Base-by-base conservation (phyloP, 768 basidiomycete species). In the Lactarius tabidus region DNA sequence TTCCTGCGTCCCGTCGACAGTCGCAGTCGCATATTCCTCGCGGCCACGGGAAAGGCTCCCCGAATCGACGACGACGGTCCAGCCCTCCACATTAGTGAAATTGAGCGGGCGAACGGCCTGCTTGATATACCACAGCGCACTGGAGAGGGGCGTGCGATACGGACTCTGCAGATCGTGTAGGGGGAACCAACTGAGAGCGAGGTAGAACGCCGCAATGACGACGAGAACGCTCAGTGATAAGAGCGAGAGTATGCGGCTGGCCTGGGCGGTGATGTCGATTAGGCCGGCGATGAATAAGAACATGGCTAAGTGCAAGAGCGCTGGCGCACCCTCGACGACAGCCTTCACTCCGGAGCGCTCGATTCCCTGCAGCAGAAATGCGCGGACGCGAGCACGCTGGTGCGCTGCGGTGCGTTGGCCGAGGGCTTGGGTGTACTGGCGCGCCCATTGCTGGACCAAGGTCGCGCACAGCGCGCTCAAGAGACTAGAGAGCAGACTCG, bases 201-300 rank as follows among this genome's bases (percentile, higher is more conserved):
- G 6, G 33, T 65, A 65, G 18, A 62, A 29, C 4, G 39, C 35
- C 6, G 23, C 60, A 33, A 35, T 54, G 38, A 35, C n/a, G 23
- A 35, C 18, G 9, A 65, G 60, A 26, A 65, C 43, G 23, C 9
- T 20, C 1, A 62, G 28, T 20, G 51, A 29, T 48, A 62, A 23
- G 51, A 45, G 38, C 18, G 60, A 60, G 45, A 65, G 43, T 23
- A 53, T 20, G 8, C 33, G 10, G 33, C 39, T 65, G 17, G 55
- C 39, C 15, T 63, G 43, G 14, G 38, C 26, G 33, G 58, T 57
- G 58, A 59, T 59, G n/a, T 55, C 57, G n/a, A 41, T 23, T 14
- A 67, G 23, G 28, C 66, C 66, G 14, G 45, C 60, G 33, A 67
- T 59, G 58, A 65, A 67, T 36, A 67, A 36, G 41, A 65, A 65